Evolutionary conservation across 495 filamentous ascomycete genomes (phyloP), one percentile per base, ranked within the genome.

Genomic region (Penicillium malachiteum): DNA sequence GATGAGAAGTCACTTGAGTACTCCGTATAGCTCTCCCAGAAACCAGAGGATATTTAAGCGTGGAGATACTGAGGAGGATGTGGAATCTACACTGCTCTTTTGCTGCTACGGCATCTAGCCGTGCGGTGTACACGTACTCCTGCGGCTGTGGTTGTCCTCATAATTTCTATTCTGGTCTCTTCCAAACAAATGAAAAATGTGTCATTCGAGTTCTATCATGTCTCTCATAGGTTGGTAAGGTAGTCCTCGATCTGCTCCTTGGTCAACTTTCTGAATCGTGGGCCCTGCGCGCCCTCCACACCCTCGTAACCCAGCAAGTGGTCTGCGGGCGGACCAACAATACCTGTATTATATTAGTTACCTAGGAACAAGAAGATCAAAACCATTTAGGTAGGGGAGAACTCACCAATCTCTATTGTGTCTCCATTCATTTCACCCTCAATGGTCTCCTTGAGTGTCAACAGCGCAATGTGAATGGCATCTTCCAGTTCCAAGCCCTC

Each of bases 401-500:
- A 63, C 87, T 75, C 67, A 93, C 93, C 93, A 65, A 99, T 96
- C 79, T 99, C 94, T 62, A 99, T 93, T 39, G 94, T 97, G 73
- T 97, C 95, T 47, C 94, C 94, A 66, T 90, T 97, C 94, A 97
- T 97, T 77, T 98, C 94, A 21, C 94, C 94, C 74, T 97, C 94
- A 61, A 97, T 97, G 30, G 92, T 96, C 82, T 99, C 94, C 81
- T 99, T 99, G 70, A 99, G 76, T 41, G 94, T 99, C 71, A 97
- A 77, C 50, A 99, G 82, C 47, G 94, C 94, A 80, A 99, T 99
- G 77, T 97, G 93, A 57, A 99, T 92, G 17, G 94, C 94, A 75
- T 99, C 94, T 75, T 99, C 94, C 56, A 99, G 78, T 81, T 98
- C 94, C 68, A 98, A 79, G 13, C 92, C 92, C 72, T 98, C 94